Base-by-base conservation (phyloP, 2,329 filamentous ascomycete genomes). In the Davidsoniella eucalypti region DNA sequence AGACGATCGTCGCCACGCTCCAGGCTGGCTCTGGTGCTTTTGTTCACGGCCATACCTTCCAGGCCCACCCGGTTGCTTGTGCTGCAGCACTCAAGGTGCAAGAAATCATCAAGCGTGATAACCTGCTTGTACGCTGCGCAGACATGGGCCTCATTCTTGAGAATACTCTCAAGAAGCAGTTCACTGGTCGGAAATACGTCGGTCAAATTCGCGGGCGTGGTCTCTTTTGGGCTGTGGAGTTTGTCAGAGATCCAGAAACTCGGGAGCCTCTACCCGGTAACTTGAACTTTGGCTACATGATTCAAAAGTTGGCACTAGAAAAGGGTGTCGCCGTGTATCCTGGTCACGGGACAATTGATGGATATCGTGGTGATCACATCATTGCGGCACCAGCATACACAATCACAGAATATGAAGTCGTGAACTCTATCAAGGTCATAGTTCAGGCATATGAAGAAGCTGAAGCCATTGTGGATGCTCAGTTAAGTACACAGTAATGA, bases 351-450 rank as follows among this genome's bases (percentile, higher is more conserved):
- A 77, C 76, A 0, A 73, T 67, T 0, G 78, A 71, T 56, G 70
- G 84, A 42, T 68, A 72, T 1, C 59, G 60, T 1, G 82, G 83
- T 8, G 84, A 88, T 58, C 80, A 85, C 60, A 66, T 86, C 36
- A 68, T 87, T 23, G 58, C 88, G 9, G 74, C 81, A 1, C 84
- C 84, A 4, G 71, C 83, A 1, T 86, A 78, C 62, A 85, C 75
- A 42, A 68, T 80, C 18, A 76, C 70, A 1, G 63, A 64, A 41
- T 66, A 67, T 6, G 76, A 82, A 17, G 65, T 84, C 47, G 67
- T 74, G 14, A 14, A 41, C 6, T 9, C 36, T 29, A 25, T 45
- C 10, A 29, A 18, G 14, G 18, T 33, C 12, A 29, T 49, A 10
- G 10, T 39, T 26, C 12, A 38, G 14, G 18, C 21, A 16, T 25